phyloP scores from a whole-genome alignment of 2,329 filamentous ascomycete species.

The Xylariales sp. region DNA sequence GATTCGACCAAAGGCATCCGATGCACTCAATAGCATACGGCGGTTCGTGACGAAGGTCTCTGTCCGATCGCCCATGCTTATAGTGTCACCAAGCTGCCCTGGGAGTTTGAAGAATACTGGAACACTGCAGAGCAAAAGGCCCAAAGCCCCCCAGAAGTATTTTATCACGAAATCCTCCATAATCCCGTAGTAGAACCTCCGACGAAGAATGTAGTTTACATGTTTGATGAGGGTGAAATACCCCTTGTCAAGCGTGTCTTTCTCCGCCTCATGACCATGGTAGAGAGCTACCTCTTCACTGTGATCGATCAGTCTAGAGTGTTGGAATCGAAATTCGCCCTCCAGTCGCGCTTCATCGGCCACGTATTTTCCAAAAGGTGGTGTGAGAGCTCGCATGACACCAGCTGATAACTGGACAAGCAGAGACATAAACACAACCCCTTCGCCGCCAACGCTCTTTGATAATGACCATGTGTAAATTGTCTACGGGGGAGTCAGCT shows the following conservation, averaged over 20 bases:
- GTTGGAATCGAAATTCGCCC: conserved; percentile 95
- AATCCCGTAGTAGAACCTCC: conserved; percentile 95
- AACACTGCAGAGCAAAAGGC: conserved; percentile 89
- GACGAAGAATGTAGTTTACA: conserved; percentile 92
- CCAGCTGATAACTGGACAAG: conserved; percentile 93
- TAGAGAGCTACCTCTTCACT: conserved; percentile 96
- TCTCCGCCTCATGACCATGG: conserved; percentile 90
- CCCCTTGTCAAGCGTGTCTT: conserved; percentile 95
- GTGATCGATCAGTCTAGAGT: conserved; percentile 94
- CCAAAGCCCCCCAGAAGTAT: conserved; percentile 97
- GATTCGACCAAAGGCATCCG: conserved; percentile 92
- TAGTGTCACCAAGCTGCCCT: conserved; percentile 65
- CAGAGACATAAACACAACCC: conserved; percentile 93
- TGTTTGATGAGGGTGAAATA: conserved; percentile 99
- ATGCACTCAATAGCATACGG: conserved; percentile 89
- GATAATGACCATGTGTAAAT: conserved; percentile 97
- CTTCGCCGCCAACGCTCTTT: conserved; percentile 94
- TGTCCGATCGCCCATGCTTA: conserved; percentile 76
- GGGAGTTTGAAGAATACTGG: conserved; percentile 96
- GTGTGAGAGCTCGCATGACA: conserved; percentile 92
- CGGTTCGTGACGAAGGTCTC: conserved; percentile 93
- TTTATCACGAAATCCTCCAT: conserved; percentile 99
- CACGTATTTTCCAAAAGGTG: conserved; percentile 97
- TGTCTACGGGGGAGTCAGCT: conserved; percentile 58
- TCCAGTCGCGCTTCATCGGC: conserved; percentile 95